Base-by-base conservation (phyloP, 805 yeast species). In the Suhomyces emberorum region DNA sequence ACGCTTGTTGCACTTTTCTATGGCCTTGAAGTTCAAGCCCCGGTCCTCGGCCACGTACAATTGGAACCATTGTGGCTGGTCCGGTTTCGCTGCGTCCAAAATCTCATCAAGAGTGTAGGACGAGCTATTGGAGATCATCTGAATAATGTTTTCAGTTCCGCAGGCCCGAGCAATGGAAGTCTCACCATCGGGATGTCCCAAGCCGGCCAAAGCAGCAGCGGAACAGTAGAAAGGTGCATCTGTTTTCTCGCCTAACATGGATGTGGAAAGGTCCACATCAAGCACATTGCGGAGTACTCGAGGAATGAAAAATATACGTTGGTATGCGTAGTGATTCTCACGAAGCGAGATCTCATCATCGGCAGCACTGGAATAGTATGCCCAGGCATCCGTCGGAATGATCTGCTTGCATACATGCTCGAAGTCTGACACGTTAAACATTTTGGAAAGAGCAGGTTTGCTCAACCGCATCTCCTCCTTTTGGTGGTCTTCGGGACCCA, bases 161-260 rank as follows among this genome's bases (percentile, higher is more conserved):
- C 95, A 83, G n/a, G 88, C 88, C 51, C 82, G 70, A 1, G 97
- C 88, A 43, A 91, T 74, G 10, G 83, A 88, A 40, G 77, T 76
- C 60, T 91, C 98, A 39, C 98, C 98, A 25, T 87, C 96, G 2
- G 88, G 88, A 53, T 89, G 93, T 3, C 97, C 98, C 47, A 91
- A 72, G 52, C 81, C 83, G 25, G 95, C 96, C 45, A 88, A 70
- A 0, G 97, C 98, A 7, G 98, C 86, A 1, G 97, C 98, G 26
- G 91, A 74, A 37, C 83, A 78, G 55, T 89, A 91, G 57, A 91
- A 88, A 10, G 98, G 98, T 7, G 80, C 85, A 12, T 75, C 65
- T 1, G 79, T 69, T 34, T 70, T 65, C 12, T 76, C 54, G n/a
- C 96, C 96, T 28, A 91, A 67, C 76, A 91, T 76, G 5, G 77